Conservation (phyloP, 306 rosid genomes). For the Begonia fuchsioides region DNA sequence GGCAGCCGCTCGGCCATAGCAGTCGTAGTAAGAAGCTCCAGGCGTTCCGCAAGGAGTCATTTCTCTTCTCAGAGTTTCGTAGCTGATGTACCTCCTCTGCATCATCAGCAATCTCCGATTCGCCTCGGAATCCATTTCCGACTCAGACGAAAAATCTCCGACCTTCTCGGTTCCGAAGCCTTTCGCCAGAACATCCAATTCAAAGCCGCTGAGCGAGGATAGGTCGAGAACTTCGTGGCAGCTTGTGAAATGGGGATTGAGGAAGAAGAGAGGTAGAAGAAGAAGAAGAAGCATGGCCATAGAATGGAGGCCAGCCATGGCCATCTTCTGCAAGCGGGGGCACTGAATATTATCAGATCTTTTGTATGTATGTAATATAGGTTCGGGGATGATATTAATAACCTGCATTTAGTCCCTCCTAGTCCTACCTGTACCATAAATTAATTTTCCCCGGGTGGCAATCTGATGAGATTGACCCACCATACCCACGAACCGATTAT, state of each 20-base stretch:
- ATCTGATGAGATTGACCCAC: too few relatives aligned
- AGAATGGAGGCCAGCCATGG: too few relatives aligned
- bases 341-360: too few relatives aligned
- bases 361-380: too few relatives aligned
- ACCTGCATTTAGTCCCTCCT: too few relatives aligned
- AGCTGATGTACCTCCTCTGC: conserved; percentile 78
- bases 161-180: conserved; percentile 40
- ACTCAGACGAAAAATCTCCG: conserved; percentile 42
- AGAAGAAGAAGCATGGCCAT: conserved; percentile 6
- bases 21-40: conserved; percentile 85
- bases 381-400: too few relatives aligned
- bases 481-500: too few relatives aligned
- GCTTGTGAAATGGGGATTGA: conserved; percentile 28
- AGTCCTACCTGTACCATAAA: too few relatives aligned
- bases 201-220: conserved; percentile 24
- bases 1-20: conserved; percentile 40
- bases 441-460: too few relatives aligned
- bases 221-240: conserved; percentile 41
- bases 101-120: conserved; percentile 54
- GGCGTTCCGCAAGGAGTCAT: conserved; percentile 67
- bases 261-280: conserved; percentile 22
- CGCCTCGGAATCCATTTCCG: conserved; percentile 53
- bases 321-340: too few relatives aligned
- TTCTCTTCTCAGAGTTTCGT: conserved; percentile 70
- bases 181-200: conserved; percentile 25